Evolutionary conservation across 768 basidiomycete species (phyloP), one percentile per base, ranked within the genome.

Genomic region (Tulasnella sp.): DNA sequence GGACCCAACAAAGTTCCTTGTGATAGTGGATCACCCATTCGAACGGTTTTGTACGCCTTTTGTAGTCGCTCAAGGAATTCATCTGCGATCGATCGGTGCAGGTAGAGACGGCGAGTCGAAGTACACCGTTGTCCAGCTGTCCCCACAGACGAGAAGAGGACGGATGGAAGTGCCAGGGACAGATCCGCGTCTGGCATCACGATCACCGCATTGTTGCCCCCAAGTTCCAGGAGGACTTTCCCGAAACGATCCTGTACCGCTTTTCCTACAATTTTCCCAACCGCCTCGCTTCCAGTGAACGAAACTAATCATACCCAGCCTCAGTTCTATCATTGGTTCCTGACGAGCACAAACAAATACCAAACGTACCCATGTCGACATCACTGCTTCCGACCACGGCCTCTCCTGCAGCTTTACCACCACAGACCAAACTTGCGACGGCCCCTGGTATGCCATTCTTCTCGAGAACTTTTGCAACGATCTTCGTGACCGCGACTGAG

Each of bases 121-220:
- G 96, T 98, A 82, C 96, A 98, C 62, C 83, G 75, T 67, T 83
- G 83, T 17, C 86, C 86, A 11, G 88, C 85, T 39, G 89, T 90
- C 37, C 96, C 96, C 62, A 97, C 89, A 35, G 96, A 93, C 41
- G 95, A 92, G 81, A 98, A 98, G 79, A 94, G 92, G 35, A 95
- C 90, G 4, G 94, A 87, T 16, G 92, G 92, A 17, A 97, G 87
- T 41, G 96, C 95, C 75, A 97, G 88, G 37, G 86, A 85, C 29
- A 97, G 86, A 80, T 97, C 94, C 22, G 96, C 95, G 81, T 97
- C 96, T 66, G 92, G 87, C 87, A 97, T 91, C 75, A 98, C 85
- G 76, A 97, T 89, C 44, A 93, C 89, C 75, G 95, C 94, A 78
- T 98, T 98, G 81, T 98, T 98, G 40, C 96, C 96, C 32, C 95